These are phyloP conservation scores for Argentina anserina DNA, from an alignment of 306 rosid genomes.

Conservation along the genomic window DNA sequence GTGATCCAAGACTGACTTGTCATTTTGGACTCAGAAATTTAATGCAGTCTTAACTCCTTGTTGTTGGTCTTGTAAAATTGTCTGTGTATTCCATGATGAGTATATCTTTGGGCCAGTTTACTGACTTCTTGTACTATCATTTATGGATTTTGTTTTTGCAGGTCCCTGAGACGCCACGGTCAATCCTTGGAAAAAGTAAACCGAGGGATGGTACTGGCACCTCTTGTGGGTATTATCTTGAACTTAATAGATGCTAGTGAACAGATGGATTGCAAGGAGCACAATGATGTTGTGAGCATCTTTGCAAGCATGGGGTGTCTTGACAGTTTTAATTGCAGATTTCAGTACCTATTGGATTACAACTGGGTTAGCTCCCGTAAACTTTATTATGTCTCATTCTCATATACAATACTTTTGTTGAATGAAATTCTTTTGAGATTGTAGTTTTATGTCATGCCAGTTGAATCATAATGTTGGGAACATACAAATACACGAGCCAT, in stretches of 20 bases:
- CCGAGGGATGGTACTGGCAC: conserved; percentile 92
- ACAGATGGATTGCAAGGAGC: conserved; percentile 46
- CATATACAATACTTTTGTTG: not conserved
- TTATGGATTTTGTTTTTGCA: conserved; percentile 25
- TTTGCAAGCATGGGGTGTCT: conserved; percentile 94
- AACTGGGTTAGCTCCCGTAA: conserved; percentile 66
- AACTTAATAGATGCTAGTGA: conserved; percentile 75
- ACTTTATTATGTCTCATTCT: conserved; percentile 14
- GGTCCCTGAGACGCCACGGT: conserved; percentile 75
- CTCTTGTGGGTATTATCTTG: conserved; percentile 80
- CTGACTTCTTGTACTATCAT: conserved; percentile 2
- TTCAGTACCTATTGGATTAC: conserved; percentile 80
- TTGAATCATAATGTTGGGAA: not conserved
- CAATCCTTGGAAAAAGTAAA: conserved; percentile 80
- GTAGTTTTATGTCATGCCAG: not conserved
- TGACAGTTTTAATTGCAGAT: conserved; percentile 68
- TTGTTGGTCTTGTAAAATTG: not conserved
- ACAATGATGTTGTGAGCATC: conserved; percentile 69
- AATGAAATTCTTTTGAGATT: not conserved
- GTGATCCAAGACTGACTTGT: not conserved
- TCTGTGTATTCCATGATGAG: not conserved
- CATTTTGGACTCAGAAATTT: not conserved
- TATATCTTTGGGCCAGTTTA: not conserved
- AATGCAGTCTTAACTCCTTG: not conserved
- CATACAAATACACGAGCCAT: not conserved